Conservation (phyloP, 345 rosid genomes). For the Sisymbrium irio region DNA sequence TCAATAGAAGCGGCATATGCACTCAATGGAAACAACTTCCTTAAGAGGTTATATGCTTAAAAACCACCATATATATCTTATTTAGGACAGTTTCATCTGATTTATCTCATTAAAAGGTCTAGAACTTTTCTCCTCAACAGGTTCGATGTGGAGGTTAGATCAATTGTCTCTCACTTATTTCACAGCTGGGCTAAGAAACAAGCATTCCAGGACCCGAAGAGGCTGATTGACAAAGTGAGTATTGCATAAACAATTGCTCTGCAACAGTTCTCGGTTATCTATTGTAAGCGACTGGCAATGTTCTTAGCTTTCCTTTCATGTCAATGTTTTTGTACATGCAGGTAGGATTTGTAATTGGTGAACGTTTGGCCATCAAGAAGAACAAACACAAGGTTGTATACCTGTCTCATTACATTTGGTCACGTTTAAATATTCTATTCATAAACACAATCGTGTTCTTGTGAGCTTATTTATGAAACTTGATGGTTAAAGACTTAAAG, state of each 20-base stretch:
- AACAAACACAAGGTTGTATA: conserved; percentile 76
- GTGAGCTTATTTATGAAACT: neutral
- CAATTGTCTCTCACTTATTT: conserved; percentile 81
- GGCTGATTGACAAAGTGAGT: conserved; percentile 76
- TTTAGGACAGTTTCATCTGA: neutral
- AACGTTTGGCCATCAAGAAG: conserved; percentile 68
- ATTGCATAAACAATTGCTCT: neutral
- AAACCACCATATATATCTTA: conserved; percentile 8
- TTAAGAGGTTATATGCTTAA: conserved; percentile 58
- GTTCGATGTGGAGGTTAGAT: conserved; percentile 74
- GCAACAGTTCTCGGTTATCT: neutral
- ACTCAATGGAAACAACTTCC: conserved; percentile 56
- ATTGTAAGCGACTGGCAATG: conserved; percentile 6
- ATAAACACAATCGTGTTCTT: neutral
- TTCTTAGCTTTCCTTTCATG: conserved; percentile 9
- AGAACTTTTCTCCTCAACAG: conserved; percentile 38
- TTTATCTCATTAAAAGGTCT: conserved; percentile 7
- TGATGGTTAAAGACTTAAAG: neutral
- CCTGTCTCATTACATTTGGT: neutral
- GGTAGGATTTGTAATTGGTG: conserved; percentile 86
- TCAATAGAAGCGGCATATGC: conserved; percentile 37
- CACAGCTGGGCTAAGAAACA: conserved; percentile 91
- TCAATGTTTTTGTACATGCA: conserved; percentile 34
- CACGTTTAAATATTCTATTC: neutral
- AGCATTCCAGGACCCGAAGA: conserved; percentile 86